Evolutionary conservation across 345 rosid genomes (phyloP), one percentile per base, ranked within the genome.

Genomic region (Carallia brachiata): DNA sequence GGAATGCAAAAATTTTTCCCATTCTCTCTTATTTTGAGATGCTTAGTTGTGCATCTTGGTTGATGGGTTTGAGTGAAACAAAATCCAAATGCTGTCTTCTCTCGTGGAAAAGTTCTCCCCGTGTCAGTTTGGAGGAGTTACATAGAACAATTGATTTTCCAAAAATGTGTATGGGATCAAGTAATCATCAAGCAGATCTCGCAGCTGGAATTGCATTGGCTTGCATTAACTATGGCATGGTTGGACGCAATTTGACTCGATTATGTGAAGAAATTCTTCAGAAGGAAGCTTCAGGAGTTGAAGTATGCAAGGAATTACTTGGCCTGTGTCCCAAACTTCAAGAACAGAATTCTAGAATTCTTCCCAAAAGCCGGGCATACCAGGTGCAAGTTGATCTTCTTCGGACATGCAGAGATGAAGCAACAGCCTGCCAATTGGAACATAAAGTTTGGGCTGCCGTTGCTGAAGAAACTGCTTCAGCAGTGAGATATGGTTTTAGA

Each of bases 381-480:
- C 99, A 92, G 79, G 97, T 89, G 63, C 87, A 92, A 82, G 89
- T 85, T 71, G 99, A 95, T 85, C 92, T 95, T 76, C 97, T 87
- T 75, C 85, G 87, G 68, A 93, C 88, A 60, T 89, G 97, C 70
- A 76, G 83, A 63, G 88, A 89, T 69, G 92, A 86, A 75, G 65
- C 70, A 54, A 73, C 78, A 34, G 96, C 97, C 37, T 28, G 77
- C 66, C 77, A 86, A 69, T 66, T 88, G 82, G 97, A 95, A 63
- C 83, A 77, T 59, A 84, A 83, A 75, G 90, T 90, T 63, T 92
- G 97, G 97, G 84, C 84, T 72, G 96, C 99, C 71, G 92, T 92
- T 75, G 97, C 96, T 67, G 97, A 89, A 77, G 99, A 95, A 82
- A 95, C 99, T 75, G 97, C 97, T 67, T 85, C 90, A 56, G 96